These are phyloP conservation scores for Anastatica hierochuntica DNA, from an alignment of 345 rosid genomes.

Conservation along the genomic window DNA sequence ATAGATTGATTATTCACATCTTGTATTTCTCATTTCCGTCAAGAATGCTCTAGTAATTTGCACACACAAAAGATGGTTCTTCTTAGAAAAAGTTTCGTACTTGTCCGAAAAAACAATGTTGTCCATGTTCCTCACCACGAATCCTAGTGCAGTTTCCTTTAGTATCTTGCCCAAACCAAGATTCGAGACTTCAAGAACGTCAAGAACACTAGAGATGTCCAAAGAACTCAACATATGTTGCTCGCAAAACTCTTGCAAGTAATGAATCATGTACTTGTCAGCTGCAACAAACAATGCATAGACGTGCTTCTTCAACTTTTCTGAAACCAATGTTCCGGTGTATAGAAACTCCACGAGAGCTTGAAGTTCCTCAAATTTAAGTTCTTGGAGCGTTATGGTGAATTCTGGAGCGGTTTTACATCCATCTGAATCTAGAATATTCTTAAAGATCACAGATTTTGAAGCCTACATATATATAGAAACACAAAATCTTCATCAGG, in stretches of 20 bases:
- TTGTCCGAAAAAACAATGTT: constrained; percentile 45
- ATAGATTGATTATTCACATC: constrained; percentile 14
- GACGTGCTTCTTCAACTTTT: constrained; percentile 47
- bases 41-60: constrained; percentile 62
- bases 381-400: constrained; percentile 43
- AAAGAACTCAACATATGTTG: constrained; percentile 41
- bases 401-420: constrained; percentile 56
- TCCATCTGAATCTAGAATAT: constrained; percentile 52
- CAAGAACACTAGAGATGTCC: constrained; percentile 43
- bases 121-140: constrained; percentile 51
- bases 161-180: constrained; percentile 38
- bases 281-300: constrained; percentile 51
- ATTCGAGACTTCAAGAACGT: constrained; percentile 51
- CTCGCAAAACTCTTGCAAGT: constrained; percentile 53
- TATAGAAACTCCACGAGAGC: constrained; percentile 74
- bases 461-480: constrained; percentile 39
- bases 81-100: constrained; percentile 48
- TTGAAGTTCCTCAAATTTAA: constrained; percentile 55
- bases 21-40: constrained; percentile 34
- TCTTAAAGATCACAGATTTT: constrained; percentile 72
- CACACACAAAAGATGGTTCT: constrained; percentile 49
- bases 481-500: background rate
- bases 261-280: constrained; percentile 63
- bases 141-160: constrained; percentile 47
- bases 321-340: constrained; percentile 40